Base-by-base conservation (phyloP, 768 basidiomycete genomes). In the Suillus subluteus region DNA sequence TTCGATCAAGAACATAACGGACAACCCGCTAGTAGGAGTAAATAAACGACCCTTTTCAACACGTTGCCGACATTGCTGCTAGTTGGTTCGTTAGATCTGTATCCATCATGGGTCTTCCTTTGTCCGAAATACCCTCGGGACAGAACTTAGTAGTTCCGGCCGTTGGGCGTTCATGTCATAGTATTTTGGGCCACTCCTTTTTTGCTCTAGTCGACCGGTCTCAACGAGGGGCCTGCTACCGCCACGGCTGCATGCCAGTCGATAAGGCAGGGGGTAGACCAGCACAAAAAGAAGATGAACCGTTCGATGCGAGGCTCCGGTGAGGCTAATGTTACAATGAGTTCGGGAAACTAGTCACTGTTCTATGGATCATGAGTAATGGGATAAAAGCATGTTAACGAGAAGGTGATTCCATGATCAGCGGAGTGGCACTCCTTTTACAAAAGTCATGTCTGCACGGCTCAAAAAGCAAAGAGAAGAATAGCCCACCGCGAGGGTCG, bases 401-500 rank as follows among this genome's bases (percentile, higher is more conserved):
- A 41, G 15, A 41, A 41, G 3, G 21, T 18, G 43, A 9, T 21
- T 21, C 1, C 6, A 41, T 41, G 13, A 7, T 16, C 41, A 41
- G 41, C 15, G 6, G 41, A 37, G 37, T 37, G 37, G 37, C 37
- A 37, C 35, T 37, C 6, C 6, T 32, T 32, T 3, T 32, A 32
- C 35, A 35, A 35, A 35, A 35, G 35, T 35, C 35, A 26, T 26
- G 6, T 35, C 35, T 35, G 35, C 35, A 43, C 43, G 26, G 50
- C 7, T 26, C 26, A 58, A 35, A 52, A 40, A 41, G 40, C 40
- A 43, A 61, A 61, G 23, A 1, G 7, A 43, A 43, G 2, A 13
- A 18, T 61, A 61, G 59, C 59, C 59, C 59, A 61, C 59, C 59
- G 59, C 59, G 59, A 61, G 59, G 59, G 59, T 61, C 59, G 59